Conservation (phyloP, 345 rosid genomes). For the Euphorbia pulcherrima region DNA sequence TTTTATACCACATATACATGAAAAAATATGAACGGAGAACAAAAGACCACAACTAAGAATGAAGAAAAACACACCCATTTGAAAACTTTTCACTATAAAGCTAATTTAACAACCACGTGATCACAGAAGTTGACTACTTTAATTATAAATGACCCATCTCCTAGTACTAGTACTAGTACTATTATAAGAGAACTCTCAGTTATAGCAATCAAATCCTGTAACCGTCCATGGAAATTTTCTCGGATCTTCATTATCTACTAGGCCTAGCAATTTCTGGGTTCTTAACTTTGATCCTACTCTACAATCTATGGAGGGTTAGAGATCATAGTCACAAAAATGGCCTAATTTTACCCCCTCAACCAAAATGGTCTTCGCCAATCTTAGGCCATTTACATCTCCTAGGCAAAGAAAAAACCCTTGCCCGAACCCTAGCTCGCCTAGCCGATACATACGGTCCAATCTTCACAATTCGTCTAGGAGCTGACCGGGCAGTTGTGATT, state of each 20-base stretch:
- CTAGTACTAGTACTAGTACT: too few species aligned
- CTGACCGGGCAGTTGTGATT: conserved; percentile 16
- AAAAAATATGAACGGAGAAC: too few species aligned
- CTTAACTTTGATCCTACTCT: conserved; percentile 9
- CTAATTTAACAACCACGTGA: too few species aligned
- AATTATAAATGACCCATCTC: too few species aligned
- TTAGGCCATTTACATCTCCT: conserved; percentile 25
- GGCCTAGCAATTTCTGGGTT: conserved; percentile 3
- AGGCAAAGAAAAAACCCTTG: conserved; percentile 20
- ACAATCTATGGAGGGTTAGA: conserved; percentile 1
- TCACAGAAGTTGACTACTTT: too few species aligned
- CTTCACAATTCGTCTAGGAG: conserved; percentile 25
- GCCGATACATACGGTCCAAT: conserved; percentile 26
- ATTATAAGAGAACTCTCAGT: too few species aligned
- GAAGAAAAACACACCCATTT: too few species aligned
- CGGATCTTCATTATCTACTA: not conserved
- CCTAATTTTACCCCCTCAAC: conserved; percentile 8
- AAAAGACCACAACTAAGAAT: too few species aligned
- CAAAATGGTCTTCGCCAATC: conserved; percentile 17
- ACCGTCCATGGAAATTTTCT: not conserved
- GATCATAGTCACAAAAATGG: not conserved
- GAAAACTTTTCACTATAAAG: too few species aligned
- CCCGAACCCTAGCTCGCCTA: conserved; percentile 22
- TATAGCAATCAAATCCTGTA: not conserved
- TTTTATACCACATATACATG: too few species aligned